phyloP scores from a whole-genome alignment of 1,139 yeast species.

The Zygoascus sp. region DNA sequence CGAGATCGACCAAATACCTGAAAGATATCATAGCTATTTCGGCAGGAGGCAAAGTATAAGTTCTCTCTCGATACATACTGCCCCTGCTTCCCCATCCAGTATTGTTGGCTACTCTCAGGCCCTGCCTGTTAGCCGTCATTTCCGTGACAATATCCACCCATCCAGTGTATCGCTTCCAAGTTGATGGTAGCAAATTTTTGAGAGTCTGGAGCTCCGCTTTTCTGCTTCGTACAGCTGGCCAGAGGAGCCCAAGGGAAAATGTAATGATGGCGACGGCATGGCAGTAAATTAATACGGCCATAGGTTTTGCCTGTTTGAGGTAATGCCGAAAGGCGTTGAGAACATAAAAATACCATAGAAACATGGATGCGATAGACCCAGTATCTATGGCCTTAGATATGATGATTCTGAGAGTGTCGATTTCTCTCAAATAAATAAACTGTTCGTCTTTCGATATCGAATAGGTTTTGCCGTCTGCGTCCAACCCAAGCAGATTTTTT shows the following conservation, averaged over 20 bases:
- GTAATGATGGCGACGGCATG: conserved; percentile 11
- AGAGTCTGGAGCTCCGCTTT: conserved; percentile 5
- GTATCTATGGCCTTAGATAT: conserved; percentile 3
- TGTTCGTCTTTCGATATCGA: conserved; percentile 4
- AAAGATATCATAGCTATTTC: not conserved
- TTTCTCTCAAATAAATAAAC: conserved; percentile 5
- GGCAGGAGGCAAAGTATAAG: conserved; percentile 3
- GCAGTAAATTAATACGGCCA: conserved; percentile 6
- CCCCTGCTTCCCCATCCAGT: too few species aligned
- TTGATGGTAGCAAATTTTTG: not conserved
- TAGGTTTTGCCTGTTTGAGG: not conserved
- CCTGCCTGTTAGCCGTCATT: not conserved
- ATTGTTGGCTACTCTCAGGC: not conserved
- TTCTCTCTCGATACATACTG: not conserved
- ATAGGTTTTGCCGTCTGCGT: not conserved
- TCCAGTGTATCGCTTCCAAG: conserved; percentile 6
- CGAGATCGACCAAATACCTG: not conserved
- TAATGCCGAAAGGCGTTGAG: not conserved
- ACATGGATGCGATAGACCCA: conserved; percentile 7
- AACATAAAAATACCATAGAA: conserved; percentile 4
- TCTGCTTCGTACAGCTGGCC: conserved; percentile 4
- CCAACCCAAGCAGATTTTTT: not conserved
- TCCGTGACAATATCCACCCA: conserved; percentile 8
- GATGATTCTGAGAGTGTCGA: conserved; percentile 5
- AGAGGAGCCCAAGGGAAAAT: not conserved